phyloP scores from a whole-genome alignment of 164 flowering plant species.

The Cinnamomum micranthum region DNA sequence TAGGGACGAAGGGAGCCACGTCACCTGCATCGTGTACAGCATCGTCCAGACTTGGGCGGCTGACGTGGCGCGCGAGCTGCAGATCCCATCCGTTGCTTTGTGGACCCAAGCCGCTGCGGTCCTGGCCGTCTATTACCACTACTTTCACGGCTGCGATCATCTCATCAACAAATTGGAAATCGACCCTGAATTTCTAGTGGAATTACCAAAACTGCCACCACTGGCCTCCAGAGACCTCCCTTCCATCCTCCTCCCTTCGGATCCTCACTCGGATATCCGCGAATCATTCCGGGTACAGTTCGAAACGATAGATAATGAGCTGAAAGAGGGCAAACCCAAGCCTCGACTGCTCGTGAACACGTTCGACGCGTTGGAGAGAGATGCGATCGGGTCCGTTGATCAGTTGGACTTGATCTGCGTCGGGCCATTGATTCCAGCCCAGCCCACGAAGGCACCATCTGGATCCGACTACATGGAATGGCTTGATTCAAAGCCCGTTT shows the following conservation, averaged over 20 bases:
- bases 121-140: conserved; percentile 27
- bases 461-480: conserved; percentile 16
- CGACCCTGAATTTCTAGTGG: conserved; percentile 4
- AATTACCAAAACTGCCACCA: conserved; percentile 34
- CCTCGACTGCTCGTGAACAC: conserved; percentile 41
- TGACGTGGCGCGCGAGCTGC: conserved; percentile 24
- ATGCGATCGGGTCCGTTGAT: conserved; percentile 28
- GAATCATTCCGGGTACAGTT: neutral
- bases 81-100: conserved; percentile 27
- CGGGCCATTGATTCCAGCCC: conserved; percentile 53
- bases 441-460: conserved; percentile 7
- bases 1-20: conserved; percentile 11
- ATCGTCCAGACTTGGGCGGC: conserved; percentile 33
- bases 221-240: conserved; percentile 33
- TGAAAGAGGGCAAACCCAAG: neutral
- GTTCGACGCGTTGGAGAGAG: conserved; percentile 41
- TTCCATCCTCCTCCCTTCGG: conserved; percentile 18
- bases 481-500: conserved; percentile 21
- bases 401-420: conserved; percentile 22
- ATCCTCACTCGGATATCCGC: conserved; percentile 17
- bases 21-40: conserved; percentile 29
- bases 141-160: conserved; percentile 23
- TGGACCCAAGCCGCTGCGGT: conserved; percentile 36
- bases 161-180: neutral
- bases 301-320: too few relatives aligned